Base-by-base conservation (phyloP, 148 eudicot genomes). In the Chenopodium album region DNA sequence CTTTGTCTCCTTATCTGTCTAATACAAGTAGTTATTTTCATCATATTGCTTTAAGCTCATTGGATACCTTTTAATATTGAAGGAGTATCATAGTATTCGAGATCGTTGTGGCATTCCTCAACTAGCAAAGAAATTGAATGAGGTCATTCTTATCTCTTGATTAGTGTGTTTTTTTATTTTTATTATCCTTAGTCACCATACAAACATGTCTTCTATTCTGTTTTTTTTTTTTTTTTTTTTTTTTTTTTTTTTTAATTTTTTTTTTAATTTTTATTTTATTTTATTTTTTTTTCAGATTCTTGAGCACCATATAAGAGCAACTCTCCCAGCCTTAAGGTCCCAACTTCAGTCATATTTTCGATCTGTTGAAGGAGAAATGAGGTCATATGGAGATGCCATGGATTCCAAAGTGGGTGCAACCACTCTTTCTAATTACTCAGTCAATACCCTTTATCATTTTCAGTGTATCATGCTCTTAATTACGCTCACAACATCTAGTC, bases 71-170 rank as follows among this genome's bases (percentile, higher is more conserved):
- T 31, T 67, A 67, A 66, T 77, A 60, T 10, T 83, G 77, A 78
- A 87, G 91, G 83, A 76, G 76, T 89, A 87, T 82, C 76, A 68
- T 62, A 81, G 75, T 84, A 79, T 89, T n/a, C 73, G 74, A 73
- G 88, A 87, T 82, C 76, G 79, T 17, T 89, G 91, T 65, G 91
- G 91, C 73, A 80, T 89, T 81, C 88, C 89, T 62, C 87, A 85
- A 77, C 80, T 89, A 76, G 88, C 91, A 65, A 89, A 84, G 83
- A 89, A 89, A 85, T 75, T 89, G 66, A 89, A 87, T 67, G 88
- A 87, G 88, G 91, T 89, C 59, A 71, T 14, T 41, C 69, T 12
- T 14, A 69, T 50, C 48, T 56, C 47, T 69, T 70, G 19, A 70
- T 34, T 63, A 14, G 37, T 46, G 50, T 19, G 20, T 34, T 34